phyloP scores from a whole-genome alignment of 2,329 filamentous ascomycete genomes.

The Pezicula carpinea region DNA sequence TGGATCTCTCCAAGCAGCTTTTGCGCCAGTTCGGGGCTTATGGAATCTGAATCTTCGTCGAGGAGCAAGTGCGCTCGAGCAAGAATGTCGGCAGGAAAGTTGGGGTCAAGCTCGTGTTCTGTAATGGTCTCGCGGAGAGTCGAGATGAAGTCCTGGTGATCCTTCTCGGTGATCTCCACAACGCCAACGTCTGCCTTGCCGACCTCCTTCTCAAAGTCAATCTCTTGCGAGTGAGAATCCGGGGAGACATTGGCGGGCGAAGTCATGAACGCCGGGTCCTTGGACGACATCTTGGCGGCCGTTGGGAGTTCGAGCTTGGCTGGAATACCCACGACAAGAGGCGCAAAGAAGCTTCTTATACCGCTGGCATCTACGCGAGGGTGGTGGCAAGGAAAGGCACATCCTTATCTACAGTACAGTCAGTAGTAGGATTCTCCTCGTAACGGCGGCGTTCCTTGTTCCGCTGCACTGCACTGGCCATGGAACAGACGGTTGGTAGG shows the following conservation, averaged over 20 bases:
- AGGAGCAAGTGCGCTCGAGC: not conserved
- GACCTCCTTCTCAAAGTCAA: not conserved
- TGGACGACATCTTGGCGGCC: no score
- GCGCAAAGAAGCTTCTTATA: no score
- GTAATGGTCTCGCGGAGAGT: not conserved
- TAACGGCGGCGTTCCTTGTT: no score
- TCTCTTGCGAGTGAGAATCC: not conserved
- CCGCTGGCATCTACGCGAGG: no score
- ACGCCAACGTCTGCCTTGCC: not conserved
- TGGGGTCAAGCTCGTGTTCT: conserved; percentile 1
- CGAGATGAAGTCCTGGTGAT: not conserved
- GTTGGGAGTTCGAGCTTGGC: no score
- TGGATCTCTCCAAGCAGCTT: not conserved
- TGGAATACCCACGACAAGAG: no score
- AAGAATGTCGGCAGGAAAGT: conserved; percentile 3
- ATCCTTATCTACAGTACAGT: no score
- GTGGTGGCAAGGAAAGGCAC: no score
- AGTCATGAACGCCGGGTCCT: no score
- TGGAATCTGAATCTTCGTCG: not conserved
- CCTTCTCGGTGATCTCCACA: conserved; percentile 44
- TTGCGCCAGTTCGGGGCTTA: not conserved
- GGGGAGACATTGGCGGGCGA: not conserved
- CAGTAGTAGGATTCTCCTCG: no score
- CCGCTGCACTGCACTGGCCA: no score
- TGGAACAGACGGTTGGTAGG: no score